Conservation (phyloP, 306 rosid species). For the Ammopiptanthus mongolicus region DNA sequence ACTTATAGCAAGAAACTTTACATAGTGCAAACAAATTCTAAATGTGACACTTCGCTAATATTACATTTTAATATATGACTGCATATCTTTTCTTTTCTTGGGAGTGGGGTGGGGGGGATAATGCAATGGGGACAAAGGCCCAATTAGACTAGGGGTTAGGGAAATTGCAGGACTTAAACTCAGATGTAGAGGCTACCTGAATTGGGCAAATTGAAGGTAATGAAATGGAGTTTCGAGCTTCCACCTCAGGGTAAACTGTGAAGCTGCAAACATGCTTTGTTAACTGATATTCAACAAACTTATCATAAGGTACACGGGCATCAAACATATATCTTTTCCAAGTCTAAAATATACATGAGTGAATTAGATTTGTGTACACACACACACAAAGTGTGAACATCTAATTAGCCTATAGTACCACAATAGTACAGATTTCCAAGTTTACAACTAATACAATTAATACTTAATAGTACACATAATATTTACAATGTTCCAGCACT, state of each 20-base stretch:
- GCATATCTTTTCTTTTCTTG: too few species aligned
- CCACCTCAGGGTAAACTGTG: slow-evolving; percentile 81
- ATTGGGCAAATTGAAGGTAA: slow-evolving; percentile 75
- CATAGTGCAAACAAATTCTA: slow-evolving; percentile 13
- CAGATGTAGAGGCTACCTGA: slow-evolving; percentile 40
- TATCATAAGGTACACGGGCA: not conserved
- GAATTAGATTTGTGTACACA: not conserved
- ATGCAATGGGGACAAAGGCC: too few species aligned
- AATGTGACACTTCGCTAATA: not conserved
- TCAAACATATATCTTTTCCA: slow-evolving; percentile 9
- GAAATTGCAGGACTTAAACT: slow-evolving; percentile 13
- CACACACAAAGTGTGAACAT: not conserved
- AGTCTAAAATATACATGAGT: not conserved
- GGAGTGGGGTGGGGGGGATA: too few species aligned
- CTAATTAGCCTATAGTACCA: not conserved
- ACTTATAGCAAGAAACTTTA: slow-evolving; percentile 12
- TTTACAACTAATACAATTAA: too few species aligned
- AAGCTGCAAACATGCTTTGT: slow-evolving; percentile 52
- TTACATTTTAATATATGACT: slow-evolving; percentile 11
- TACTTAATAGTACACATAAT: too few species aligned
- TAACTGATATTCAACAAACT: slow-evolving; percentile 12
- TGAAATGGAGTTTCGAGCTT: slow-evolving; percentile 75
- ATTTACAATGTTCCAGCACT: too few species aligned
- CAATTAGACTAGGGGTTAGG: not conserved
- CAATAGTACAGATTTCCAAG: too few species aligned